Base-by-base conservation (phyloP, 1,139 yeast species). In the Taiozyma sp. region DNA sequence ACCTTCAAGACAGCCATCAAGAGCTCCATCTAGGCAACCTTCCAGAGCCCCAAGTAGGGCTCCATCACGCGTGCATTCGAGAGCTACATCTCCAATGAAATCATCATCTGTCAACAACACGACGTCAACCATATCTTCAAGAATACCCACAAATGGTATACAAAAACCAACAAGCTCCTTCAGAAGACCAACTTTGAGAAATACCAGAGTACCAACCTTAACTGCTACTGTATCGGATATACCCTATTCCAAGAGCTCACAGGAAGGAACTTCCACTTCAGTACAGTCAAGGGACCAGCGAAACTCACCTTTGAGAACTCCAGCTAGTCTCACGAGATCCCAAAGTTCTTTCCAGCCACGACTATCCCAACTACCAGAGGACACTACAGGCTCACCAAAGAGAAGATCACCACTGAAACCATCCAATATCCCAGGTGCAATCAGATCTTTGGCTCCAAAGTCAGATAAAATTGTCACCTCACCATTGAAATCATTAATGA, bases 401-500 rank as follows among this genome's bases (percentile, higher is more conserved):
- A 50, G 56, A 49, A 23, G 44, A 12, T 52, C 55, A 8, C 62
- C 59, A 2, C 47, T 58, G 44, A 56, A 48, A 47, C 34, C 48
- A 12, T 50, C 54, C 7, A 44, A 48, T 9, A 51, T 45, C 12
- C 48, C 57, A 3, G 55, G 50, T 42, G 14, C 51, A 13, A 24
- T 7, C 5, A 44, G 44, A 2, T 39, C 47, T 8, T 39, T 13
- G 8, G 10, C 13, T 6, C 43, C 24, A 24, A 28, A 36, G 3
- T 36, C 34, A n/a, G 46, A 48, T 8, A 52, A 45, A 10, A 45
- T 56, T 2, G 45, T 44, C 10, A 62, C 65, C 1, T 62, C 65
- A 2, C 65, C 65, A 1, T 58, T 62, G 49, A 61, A 57, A 41
- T 60, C 65, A 2, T 32, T 62, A 14, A 30, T 50, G 14, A 52